phyloP scores from a whole-genome alignment of 208 protist genomes.

The Acanthamoeba sp. region DNA sequence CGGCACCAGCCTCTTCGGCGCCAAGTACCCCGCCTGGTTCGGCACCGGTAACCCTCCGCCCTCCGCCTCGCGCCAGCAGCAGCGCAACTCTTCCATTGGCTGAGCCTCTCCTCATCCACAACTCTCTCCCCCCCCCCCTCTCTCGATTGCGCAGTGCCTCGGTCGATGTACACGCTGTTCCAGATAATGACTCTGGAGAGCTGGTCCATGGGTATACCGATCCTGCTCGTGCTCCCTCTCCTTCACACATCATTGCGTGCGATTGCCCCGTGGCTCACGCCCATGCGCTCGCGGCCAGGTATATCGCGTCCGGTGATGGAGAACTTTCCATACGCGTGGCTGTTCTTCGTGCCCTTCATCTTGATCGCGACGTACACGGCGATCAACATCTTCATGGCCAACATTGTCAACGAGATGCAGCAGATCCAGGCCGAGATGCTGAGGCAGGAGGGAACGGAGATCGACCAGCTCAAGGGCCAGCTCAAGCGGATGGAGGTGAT shows the following conservation, averaged over 20 bases:
- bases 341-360: conserved; percentile 44
- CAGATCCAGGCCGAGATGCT: conserved; percentile 36
- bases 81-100: too few species aligned
- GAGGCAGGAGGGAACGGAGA: conserved; percentile 18
- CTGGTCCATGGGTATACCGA: conserved; percentile 25
- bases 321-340: conserved; percentile 35
- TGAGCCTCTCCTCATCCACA: too few species aligned
- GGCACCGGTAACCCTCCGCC: background rate
- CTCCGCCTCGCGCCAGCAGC: background rate
- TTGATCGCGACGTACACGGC: conserved; percentile 17
- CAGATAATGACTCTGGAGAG: conserved; percentile 40
- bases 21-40: background rate
- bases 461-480: conserved; percentile 23
- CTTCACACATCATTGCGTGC: background rate
- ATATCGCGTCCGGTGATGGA: conserved; percentile 33
- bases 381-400: conserved; percentile 60
- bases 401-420: conserved; percentile 59
- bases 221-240: background rate
- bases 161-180: conserved; percentile 46
- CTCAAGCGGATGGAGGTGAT: conserved; percentile 40
- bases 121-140: background rate
- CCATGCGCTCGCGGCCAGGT: too few species aligned
- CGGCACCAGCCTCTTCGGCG: conserved; percentile 10
- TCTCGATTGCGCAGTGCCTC: background rate
- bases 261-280: too few species aligned